Conservation (phyloP, 371 early-diverging fungal genomes). For the Funneliformis caledonium region DNA sequence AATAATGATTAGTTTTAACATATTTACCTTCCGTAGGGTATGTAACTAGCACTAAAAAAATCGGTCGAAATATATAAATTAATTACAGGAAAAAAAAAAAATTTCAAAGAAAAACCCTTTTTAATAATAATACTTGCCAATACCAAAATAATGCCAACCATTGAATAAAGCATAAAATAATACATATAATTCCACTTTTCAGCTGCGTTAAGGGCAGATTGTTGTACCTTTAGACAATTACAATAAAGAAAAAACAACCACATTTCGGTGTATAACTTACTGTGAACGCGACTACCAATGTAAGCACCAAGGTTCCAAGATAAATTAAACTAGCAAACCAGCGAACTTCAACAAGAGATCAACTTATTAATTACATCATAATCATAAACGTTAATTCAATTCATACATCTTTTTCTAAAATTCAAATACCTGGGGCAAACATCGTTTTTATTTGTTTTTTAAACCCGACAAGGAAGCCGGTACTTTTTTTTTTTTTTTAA, state of each 20-base stretch:
- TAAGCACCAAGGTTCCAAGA: conserved; percentile 24
- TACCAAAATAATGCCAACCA: conserved; percentile 41
- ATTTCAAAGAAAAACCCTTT: background rate
- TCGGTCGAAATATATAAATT: background rate
- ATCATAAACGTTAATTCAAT: background rate
- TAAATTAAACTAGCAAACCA: conserved; percentile 33
- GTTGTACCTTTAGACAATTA: background rate
- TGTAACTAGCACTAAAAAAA: conserved; percentile 40
- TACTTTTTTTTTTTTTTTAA: conserved; percentile 49
- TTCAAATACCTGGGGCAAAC: conserved; percentile 68
- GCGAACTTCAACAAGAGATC: conserved; percentile 24
- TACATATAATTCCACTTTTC: conserved; percentile 1
- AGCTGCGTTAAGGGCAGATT: background rate
- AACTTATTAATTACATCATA: background rate
- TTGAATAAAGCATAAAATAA: conserved; percentile 40
- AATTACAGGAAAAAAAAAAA: background rate
- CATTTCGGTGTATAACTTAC: background rate
- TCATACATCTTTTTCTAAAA: background rate
- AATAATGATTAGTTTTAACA: background rate
- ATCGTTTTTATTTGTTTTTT: conserved; percentile 84
- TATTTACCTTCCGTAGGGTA: conserved; percentile 41
- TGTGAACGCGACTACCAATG: conserved; percentile 36
- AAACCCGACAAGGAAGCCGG: conserved; percentile 89
- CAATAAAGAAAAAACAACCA: background rate
- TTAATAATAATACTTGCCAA: conserved; percentile 25